These are phyloP conservation scores for Mucor piriformis DNA, from an alignment of 371 early-diverging fungal species.

Conservation along the genomic window DNA sequence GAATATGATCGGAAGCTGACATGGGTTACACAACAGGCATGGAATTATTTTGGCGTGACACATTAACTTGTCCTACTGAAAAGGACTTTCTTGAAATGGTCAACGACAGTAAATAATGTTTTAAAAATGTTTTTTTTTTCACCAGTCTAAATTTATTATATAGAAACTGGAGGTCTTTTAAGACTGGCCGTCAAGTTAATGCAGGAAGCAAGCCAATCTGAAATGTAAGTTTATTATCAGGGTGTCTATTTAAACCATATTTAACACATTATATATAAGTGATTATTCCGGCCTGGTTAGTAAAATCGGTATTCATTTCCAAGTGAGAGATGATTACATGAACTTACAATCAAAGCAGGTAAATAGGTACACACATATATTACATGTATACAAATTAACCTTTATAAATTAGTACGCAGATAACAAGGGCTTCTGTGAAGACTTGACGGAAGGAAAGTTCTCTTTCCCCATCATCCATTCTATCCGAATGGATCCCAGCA, in stretches of 20 bases:
- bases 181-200: conserved; percentile 90
- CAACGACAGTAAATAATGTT: conserved; percentile 70
- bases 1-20: conserved; percentile 9
- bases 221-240: conserved; percentile 42
- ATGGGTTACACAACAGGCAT: conserved; percentile 68
- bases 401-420: conserved; percentile 75
- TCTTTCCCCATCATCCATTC: conserved; percentile 92
- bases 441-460: conserved; percentile 96
- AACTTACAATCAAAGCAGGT: conserved; percentile 84
- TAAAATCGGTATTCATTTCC: conserved; percentile 89
- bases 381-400: neutral
- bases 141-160: neutral
- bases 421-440: conserved; percentile 96
- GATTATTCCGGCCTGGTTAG: conserved; percentile 9
- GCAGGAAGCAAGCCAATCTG: conserved; percentile 64
- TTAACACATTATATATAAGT: neutral
- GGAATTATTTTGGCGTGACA: conserved; percentile 92
- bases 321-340: conserved; percentile 95
- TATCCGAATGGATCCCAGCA: conserved; percentile 62
- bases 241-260: neutral
- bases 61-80: conserved; percentile 82
- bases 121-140: neutral
- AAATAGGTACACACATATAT: conserved; percentile 4
- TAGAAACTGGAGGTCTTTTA: conserved; percentile 93
- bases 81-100: conserved; percentile 93